Conservation (phyloP, 83 land plant genomes). For the Picea mariana region DNA sequence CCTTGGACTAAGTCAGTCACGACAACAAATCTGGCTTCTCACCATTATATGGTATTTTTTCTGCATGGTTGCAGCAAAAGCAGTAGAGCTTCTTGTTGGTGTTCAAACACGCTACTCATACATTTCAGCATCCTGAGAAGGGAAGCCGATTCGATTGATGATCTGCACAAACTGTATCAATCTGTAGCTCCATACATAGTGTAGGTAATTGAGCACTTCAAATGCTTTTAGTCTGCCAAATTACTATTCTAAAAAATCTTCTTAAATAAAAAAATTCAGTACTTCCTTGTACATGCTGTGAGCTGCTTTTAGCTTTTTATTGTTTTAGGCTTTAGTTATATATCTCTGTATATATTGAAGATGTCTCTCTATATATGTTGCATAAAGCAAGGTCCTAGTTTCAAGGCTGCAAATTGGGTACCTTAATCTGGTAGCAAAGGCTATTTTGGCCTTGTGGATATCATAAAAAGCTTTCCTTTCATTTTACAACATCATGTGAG, state of each 20-base stretch:
- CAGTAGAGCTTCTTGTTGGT: slow-evolving; percentile 75
- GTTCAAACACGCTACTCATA: slow-evolving; percentile 87
- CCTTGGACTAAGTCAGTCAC: not conserved
- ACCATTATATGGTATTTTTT: not conserved
- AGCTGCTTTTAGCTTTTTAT: not conserved
- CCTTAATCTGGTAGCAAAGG: not conserved
- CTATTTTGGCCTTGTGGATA: not conserved
- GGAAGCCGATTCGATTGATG: slow-evolving; percentile 5
- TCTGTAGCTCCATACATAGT: not conserved
- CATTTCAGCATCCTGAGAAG: slow-evolving; percentile 81
- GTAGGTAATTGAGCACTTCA: not conserved
- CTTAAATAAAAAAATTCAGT: not conserved
- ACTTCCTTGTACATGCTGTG: not conserved
- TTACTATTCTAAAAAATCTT: not conserved
- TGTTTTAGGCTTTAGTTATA: not conserved
- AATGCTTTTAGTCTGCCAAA: not conserved
- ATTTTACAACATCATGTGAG: not conserved
- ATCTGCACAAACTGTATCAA: not conserved
- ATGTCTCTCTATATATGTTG: not conserved
- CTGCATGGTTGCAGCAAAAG: slow-evolving; percentile 56
- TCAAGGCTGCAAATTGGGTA: not conserved
- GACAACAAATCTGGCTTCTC: slow-evolving; percentile 2
- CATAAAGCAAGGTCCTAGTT: not conserved
- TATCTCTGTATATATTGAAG: not conserved
- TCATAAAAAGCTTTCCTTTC: not conserved